Conservation (phyloP, 2,329 filamentous ascomycete genomes). For the Fusarium pseudocircinatum region DNA sequence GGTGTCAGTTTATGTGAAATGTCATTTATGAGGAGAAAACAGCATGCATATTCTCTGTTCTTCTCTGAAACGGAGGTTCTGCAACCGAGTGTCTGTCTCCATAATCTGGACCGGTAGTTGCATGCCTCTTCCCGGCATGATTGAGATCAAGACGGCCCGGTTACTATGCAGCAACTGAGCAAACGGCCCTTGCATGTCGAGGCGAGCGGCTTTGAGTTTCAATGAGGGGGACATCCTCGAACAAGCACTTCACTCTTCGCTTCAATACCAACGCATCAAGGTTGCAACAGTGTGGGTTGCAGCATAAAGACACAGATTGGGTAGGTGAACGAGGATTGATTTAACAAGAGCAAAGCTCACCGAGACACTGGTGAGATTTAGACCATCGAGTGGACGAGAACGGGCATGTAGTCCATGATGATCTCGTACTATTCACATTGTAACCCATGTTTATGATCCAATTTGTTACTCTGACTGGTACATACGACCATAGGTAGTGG, state of each 20-base stretch:
- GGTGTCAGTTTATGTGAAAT: background rate
- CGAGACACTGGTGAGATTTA: background rate
- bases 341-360: background rate
- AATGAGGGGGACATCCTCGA: background rate
- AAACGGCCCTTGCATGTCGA: background rate
- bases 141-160: constrained; percentile 20
- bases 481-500: constrained; percentile 25
- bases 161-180: background rate
- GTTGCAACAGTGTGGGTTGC: background rate
- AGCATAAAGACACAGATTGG: background rate
- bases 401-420: background rate
- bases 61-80: background rate
- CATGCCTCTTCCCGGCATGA: background rate
- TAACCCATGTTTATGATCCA: accelerated
- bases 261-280: background rate
- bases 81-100: constrained; percentile 5
- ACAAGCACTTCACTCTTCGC: background rate
- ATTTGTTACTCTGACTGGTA: accelerated
- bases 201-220: constrained; percentile 1
- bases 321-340: background rate
- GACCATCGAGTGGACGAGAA: background rate
- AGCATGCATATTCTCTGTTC: background rate
- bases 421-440: background rate
- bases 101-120: constrained; percentile 16
- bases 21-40: background rate